Conservation (phyloP, 108 stramenopile genomes). For the Cyclotella distinguenda region DNA sequence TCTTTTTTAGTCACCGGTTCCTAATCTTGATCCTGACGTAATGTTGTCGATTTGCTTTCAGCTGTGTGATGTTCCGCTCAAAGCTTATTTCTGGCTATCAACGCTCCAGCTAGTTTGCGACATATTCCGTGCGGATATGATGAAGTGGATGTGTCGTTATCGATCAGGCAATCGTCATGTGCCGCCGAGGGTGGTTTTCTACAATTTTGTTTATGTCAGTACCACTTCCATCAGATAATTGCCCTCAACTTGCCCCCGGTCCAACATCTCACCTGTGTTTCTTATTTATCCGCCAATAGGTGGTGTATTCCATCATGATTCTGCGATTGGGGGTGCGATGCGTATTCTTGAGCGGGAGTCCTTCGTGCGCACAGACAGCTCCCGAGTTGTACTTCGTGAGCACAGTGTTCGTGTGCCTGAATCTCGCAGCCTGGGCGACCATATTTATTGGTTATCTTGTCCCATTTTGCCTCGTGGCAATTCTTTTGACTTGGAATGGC, state of each 20-base stretch:
- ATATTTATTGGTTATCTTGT: conserved; percentile 64
- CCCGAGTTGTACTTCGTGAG: conserved; percentile 58
- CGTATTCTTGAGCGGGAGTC: conserved; percentile 42
- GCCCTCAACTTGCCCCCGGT: not conserved
- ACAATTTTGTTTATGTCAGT: conserved; percentile 62
- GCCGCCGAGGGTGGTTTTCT: conserved; percentile 49
- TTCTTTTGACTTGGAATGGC: conserved; percentile 66
- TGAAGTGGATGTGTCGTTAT: conserved; percentile 64
- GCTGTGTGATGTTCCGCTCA: conserved; percentile 70
- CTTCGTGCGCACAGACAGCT: conserved; percentile 58
- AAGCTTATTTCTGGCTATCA: conserved; percentile 69
- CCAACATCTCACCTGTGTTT: not conserved
- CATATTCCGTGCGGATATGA: conserved; percentile 71
- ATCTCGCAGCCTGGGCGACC: conserved; percentile 63
- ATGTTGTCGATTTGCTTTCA: not conserved
- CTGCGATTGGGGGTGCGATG: conserved; percentile 55
- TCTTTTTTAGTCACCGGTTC: too few species aligned
- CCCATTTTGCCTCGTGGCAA: conserved; percentile 61
- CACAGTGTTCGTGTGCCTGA: conserved; percentile 53
- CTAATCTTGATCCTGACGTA: too few species aligned
- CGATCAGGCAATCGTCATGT: conserved; percentile 46
- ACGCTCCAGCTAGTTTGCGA: conserved; percentile 69
- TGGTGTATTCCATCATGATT: conserved; percentile 60
- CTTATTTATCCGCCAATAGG: conserved; percentile 5
- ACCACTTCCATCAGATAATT: not conserved